Conservation (phyloP, 1,139 yeast genomes). For the Pichia sp. region DNA sequence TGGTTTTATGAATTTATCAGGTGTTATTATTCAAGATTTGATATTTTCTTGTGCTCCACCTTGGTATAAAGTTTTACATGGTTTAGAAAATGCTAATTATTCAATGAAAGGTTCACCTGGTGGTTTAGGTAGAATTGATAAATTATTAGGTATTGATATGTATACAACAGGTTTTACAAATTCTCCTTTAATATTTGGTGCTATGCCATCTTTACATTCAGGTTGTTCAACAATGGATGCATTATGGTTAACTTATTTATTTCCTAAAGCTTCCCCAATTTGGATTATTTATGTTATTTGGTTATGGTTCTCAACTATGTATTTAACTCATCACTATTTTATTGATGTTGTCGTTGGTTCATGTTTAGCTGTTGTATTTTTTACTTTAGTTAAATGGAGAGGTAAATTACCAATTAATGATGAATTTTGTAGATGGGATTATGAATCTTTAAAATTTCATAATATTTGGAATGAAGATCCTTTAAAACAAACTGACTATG, state of each 20-base stretch:
- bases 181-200: conserved; percentile 95
- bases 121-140: conserved; percentile 87
- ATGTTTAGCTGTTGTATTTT: conserved; percentile 24
- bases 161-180: conserved; percentile 83
- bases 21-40: conserved; percentile 69
- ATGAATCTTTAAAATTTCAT: conserved; percentile 29
- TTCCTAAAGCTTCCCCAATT: conserved; percentile 56
- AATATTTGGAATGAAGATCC: conserved; percentile 22
- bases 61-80: conserved; percentile 88
- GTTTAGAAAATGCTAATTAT: conserved; percentile 86
- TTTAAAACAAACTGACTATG: conserved; percentile 5
- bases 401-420: conserved; percentile 28
- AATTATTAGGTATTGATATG: conserved; percentile 70
- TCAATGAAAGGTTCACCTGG: conserved; percentile 95
- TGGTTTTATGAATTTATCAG: conserved; percentile 92
- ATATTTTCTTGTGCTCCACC: conserved; percentile 96
- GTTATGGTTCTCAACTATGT: conserved; percentile 99
- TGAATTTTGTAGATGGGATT: conserved; percentile 84
- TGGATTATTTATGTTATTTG: conserved; percentile 77
- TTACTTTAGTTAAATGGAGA: conserved; percentile 18
- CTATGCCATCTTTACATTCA: conserved; percentile 89
- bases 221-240: conserved; percentile 96
- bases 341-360: conserved; percentile 84
- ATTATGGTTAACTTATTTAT: conserved; percentile 71
- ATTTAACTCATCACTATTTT: conserved; percentile 91